Evolutionary conservation across 148 eudicot species (phyloP), one percentile per base, ranked within the genome.

Genomic region (Fagopyrum homotropicum): DNA sequence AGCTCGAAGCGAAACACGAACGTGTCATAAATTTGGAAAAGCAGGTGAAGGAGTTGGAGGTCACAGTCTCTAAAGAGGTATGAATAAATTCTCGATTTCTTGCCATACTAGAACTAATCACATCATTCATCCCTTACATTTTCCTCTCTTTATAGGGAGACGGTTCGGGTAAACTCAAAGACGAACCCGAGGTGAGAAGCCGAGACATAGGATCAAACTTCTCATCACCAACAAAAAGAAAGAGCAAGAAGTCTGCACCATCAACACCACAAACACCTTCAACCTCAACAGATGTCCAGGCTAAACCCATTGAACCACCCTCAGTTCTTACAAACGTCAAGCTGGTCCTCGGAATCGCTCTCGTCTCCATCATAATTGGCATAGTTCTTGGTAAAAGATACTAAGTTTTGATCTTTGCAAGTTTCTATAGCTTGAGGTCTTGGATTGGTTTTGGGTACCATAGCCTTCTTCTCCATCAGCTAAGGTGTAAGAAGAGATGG

Each of bases 301-400:
- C 81, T 43, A 77, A 81, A 56, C 56, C 82, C n/a, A 30, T 84
- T 14, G 82, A 83, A 76, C 85, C 74, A 75, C 82, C 78, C 44
- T 76, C 98, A 75, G 76, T 84, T 26, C 44, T 75, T 69, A 76
- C 80, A 76, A 84, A 77, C 69, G 44, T 88, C 55, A 95, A 92
- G 87, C 59, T 90, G 68, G 80, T 90, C 73, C 75, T 91, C 44
- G 98, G 91, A 22, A 86, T 92, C 74, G 96, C 97, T 44, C 71
- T 95, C 69, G 83, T 95, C n/a, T 95, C 99, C 9, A 81, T 95
- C 40, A 77, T 95, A 43, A n/a, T 92, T 64, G 99, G 99, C 60
- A 80, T 92, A 47, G 82, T 92, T 78, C 85, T 95, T 47, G 99
- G 97, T 1, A 95, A 92, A 86, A 81, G 85, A 57, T 95, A 95